A percentile compares a stretch with the other conserved stretches of the same genome.
Conservation (phyloP, 805 yeast genomes). For the Ogataea polymorpha region DNA sequence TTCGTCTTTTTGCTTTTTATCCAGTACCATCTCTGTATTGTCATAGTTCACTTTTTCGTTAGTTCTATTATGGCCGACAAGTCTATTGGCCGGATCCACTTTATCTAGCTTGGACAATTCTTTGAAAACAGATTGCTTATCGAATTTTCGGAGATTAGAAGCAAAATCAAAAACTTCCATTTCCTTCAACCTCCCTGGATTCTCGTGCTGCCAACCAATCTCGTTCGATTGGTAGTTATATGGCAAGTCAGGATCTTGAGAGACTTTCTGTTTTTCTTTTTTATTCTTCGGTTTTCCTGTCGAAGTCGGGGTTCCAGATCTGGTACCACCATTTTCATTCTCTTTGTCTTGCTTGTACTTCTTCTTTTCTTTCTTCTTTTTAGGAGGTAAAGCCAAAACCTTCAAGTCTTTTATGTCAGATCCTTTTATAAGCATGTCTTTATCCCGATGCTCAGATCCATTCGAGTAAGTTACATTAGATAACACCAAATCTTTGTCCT, state of each 20-base stretch:
- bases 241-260: constrained; percentile 19
- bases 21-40: constrained; percentile 72
- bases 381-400: constrained; percentile 51
- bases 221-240: constrained; percentile 27
- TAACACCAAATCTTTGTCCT: constrained; percentile 24
- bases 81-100: constrained; percentile 54
- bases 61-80: constrained; percentile 71
- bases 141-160: constrained; percentile 75
- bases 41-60: constrained; percentile 52
- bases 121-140: constrained; percentile 74
- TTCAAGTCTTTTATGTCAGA: constrained; percentile 49
- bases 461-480: constrained; percentile 33
- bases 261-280: constrained; percentile 14
- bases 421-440: constrained; percentile 31
- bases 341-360: constrained; percentile 13
- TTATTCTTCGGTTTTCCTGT: constrained; percentile 13
- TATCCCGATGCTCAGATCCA: constrained; percentile 23
- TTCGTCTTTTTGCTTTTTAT: constrained; percentile 40
- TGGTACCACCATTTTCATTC: constrained; percentile 2
- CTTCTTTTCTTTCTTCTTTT: constrained; percentile 26
- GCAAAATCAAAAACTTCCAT: constrained; percentile 80
- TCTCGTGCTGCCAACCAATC: constrained; percentile 48
- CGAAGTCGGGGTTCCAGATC: constrained; percentile 12
- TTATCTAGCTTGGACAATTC: constrained; percentile 67
- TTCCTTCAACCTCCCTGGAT: constrained; percentile 44